Evolutionary conservation across 495 filamentous ascomycete genomes (phyloP).

Genomic region (Podospora australis): DNA sequence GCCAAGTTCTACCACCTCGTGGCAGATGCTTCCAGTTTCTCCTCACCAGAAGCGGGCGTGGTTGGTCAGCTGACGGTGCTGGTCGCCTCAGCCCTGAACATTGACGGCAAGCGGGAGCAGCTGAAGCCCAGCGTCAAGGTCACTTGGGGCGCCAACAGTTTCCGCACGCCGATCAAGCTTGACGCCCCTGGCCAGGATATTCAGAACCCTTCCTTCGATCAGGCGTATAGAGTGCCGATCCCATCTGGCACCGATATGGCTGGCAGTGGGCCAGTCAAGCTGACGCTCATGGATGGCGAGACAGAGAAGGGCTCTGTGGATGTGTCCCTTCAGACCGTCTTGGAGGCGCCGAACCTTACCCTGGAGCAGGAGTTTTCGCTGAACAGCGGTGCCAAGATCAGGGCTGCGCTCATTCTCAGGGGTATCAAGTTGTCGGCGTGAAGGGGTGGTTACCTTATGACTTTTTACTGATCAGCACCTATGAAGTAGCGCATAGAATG

Average conservation of each 20-base stretch:
- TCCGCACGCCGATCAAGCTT: conserved; percentile 30
- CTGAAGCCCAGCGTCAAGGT: conserved; percentile 38
- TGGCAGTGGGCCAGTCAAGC: conserved; percentile 20
- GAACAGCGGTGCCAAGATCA: conserved; percentile 21
- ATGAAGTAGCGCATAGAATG: too few relatives aligned
- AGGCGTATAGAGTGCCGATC: conserved; percentile 30
- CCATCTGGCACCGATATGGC: conserved; percentile 22
- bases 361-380: conserved; percentile 30
- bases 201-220: conserved; percentile 37
- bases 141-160: conserved; percentile 28
- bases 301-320: conserved; percentile 27
- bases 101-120: conserved; percentile 28
- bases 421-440: conserved; percentile 10
- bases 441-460: too few relatives aligned
- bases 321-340: conserved; percentile 31
- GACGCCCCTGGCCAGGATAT: conserved; percentile 36
- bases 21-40: conserved; percentile 24
- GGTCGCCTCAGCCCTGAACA: conserved; percentile 27
- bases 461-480: too few relatives aligned
- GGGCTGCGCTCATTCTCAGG: conserved; percentile 14
- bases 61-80: conserved; percentile 31
- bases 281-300: conserved; percentile 31
- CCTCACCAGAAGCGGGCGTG: conserved; percentile 15
- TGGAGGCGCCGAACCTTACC: conserved; percentile 24
- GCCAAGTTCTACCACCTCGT: conserved; percentile 31